These are phyloP conservation scores for Cystobasidium tubakii DNA, from an alignment of 768 basidiomycete species.

Conservation along the genomic window DNA sequence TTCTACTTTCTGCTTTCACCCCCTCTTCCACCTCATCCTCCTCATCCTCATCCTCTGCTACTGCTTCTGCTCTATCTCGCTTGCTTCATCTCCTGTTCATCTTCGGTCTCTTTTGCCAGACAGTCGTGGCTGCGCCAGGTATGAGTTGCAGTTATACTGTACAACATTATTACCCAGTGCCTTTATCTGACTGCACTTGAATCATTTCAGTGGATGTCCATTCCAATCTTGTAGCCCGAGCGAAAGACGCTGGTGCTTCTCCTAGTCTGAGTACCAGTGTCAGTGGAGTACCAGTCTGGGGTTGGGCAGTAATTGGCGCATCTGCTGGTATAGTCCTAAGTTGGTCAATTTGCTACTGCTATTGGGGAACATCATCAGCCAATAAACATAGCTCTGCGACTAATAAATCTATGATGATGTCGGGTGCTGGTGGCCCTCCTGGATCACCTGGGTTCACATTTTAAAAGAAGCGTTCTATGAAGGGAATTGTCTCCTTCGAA, in stretches of 20 bases:
- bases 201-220: neutral
- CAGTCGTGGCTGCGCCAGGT: constrained; percentile 9
- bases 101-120: neutral
- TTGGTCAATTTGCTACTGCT: neutral
- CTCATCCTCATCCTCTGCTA: neutral
- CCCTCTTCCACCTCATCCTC: neutral
- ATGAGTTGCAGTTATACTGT: too few relatives aligned
- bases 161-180: neutral
- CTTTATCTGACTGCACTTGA: neutral
- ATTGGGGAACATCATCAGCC: neutral
- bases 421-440: neutral
- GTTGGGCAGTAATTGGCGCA: neutral
- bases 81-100: neutral
- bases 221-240: neutral
- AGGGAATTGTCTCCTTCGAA: too few relatives aligned
- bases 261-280: neutral
- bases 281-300: constrained; percentile 20
- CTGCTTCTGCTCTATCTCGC: neutral
- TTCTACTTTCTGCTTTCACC: too few relatives aligned
- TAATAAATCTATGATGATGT: neutral
- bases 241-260: neutral
- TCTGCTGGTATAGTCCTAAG: neutral
- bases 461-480: too few relatives aligned
- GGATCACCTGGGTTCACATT: neutral
- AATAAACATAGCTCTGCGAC: too few relatives aligned